Evolutionary conservation across 2,329 filamentous ascomycete genomes (phyloP).

Genomic region (Purpureocillium takamizusanense): DNA sequence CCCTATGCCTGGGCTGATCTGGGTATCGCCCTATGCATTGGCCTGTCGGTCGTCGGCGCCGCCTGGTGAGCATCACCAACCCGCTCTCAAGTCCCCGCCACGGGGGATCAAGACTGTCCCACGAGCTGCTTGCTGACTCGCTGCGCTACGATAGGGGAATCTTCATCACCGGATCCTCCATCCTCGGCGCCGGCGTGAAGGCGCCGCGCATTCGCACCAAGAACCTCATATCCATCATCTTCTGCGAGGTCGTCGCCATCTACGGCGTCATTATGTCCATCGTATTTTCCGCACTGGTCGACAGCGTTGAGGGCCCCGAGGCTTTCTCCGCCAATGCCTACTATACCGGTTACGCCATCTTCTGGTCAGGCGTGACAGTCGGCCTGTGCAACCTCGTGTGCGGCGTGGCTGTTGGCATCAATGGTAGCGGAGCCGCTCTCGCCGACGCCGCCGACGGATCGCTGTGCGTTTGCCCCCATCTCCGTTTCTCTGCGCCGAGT

Average conservation of each 20-base stretch:
- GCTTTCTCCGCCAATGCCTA: conserved; percentile 71
- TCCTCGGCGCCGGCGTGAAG: conserved; percentile 92
- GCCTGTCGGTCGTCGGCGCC: conserved; percentile 89
- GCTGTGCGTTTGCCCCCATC: conserved; percentile 52
- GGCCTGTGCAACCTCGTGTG: conserved; percentile 94
- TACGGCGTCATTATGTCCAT: conserved; percentile 99
- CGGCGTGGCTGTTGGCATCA: conserved; percentile 94
- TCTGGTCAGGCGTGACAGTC: conserved; percentile 92
- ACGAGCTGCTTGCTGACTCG: conserved; percentile 1
- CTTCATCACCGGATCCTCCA: conserved; percentile 95
- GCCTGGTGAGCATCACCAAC: conserved; percentile 63
- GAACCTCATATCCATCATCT: conserved; percentile 99
- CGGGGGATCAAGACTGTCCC: not conserved
- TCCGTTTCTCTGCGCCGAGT: not conserved
- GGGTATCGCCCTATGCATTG: conserved; percentile 90
- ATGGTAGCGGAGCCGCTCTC: conserved; percentile 90
- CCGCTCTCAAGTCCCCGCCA: not conserved
- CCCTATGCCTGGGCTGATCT: conserved; percentile 89
- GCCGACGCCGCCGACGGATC: conserved; percentile 89
- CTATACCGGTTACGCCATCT: conserved; percentile 91
- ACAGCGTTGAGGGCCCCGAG: conserved; percentile 51
- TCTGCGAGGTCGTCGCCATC: conserved; percentile 99
- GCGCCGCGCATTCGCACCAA: conserved; percentile 97
- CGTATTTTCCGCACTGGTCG: conserved; percentile 87
- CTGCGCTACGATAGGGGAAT: conserved; percentile 64